phyloP scores from a whole-genome alignment of 139 green algal species.

The Picochlorum sp. region DNA sequence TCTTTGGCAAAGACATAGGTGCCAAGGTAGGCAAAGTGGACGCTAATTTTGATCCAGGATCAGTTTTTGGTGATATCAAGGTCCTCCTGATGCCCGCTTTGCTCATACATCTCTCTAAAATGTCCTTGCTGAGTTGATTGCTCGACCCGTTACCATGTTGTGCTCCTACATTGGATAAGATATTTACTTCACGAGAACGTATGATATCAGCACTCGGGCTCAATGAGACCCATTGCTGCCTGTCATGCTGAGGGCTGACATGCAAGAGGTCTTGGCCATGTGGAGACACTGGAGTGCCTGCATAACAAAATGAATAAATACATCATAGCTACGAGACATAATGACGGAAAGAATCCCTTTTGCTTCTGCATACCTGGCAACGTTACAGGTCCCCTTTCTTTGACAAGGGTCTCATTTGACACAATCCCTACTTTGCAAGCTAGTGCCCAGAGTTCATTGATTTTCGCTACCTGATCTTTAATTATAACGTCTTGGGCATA shows the following conservation, averaged over 20 bases:
- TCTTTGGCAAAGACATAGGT: too few species aligned
- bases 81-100: too few species aligned
- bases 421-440: not conserved
- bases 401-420: not conserved
- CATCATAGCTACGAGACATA: not conserved
- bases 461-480: constrained; percentile 4
- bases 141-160: too few species aligned
- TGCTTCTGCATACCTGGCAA: not conserved
- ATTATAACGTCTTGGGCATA: constrained; percentile 15
- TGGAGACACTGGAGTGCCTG: not conserved
- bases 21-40: too few species aligned
- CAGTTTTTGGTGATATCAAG: too few species aligned
- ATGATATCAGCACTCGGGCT: not conserved
- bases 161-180: too few species aligned
- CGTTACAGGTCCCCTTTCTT: not conserved
- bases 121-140: too few species aligned
- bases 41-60: too few species aligned
- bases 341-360: not conserved
- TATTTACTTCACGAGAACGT: too few species aligned
- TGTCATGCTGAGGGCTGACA: constrained; percentile 1
- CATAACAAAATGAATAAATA: constrained; percentile 1
- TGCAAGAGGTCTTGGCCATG: not conserved
- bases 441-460: not conserved
- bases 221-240: not conserved
- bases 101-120: not conserved